phyloP scores from a whole-genome alignment of 1,139 yeast genomes.

The Lipomyces yarrowii region DNA sequence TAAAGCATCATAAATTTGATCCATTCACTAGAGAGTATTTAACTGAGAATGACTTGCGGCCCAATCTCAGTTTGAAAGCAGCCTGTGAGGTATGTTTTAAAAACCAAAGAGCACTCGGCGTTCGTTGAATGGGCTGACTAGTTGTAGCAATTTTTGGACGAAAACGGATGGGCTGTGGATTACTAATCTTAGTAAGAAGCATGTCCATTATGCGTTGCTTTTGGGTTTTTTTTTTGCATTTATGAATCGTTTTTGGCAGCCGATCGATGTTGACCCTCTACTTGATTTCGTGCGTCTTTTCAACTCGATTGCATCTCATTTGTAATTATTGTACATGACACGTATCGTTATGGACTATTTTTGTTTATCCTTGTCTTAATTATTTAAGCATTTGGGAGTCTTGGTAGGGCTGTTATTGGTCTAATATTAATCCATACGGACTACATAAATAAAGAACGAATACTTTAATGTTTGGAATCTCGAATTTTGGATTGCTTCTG shows the following conservation, averaged over 20 bases:
- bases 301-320: neutral
- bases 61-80: slow-evolving; percentile 50
- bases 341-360: neutral
- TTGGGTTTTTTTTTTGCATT: neutral
- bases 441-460: neutral
- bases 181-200: slow-evolving; percentile 12
- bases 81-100: slow-evolving; percentile 45
- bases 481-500: neutral
- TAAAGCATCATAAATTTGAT: slow-evolving; percentile 46
- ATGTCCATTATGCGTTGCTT: neutral
- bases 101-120: slow-evolving; percentile 4
- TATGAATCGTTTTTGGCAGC: neutral
- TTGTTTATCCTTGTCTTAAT: neutral
- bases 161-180: slow-evolving; percentile 36
- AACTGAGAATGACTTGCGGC: slow-evolving; percentile 47
- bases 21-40: slow-evolving; percentile 50
- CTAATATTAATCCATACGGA: neutral
- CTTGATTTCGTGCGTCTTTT: neutral
- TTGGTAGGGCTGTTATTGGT: neutral
- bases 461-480: neutral
- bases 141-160: slow-evolving; percentile 27
- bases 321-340: neutral
- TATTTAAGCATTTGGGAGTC: slow-evolving; percentile 1
- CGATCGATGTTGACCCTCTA: neutral
- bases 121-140: neutral